Evolutionary conservation across 768 basidiomycete genomes (phyloP).

Genomic region (Leccinum subgranulosum): DNA sequence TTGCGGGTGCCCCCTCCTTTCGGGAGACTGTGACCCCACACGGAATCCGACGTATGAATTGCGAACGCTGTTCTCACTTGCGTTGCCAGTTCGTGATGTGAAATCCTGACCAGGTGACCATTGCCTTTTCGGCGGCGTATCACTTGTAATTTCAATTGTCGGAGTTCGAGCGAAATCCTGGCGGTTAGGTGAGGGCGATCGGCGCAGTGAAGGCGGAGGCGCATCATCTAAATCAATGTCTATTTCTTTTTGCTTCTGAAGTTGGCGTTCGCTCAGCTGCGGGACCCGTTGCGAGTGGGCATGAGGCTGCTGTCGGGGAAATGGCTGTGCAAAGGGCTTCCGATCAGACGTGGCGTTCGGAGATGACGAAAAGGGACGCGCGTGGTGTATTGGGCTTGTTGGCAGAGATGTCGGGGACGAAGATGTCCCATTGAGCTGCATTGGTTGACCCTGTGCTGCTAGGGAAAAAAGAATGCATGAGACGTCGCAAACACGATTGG

Average conservation of each 20-base stretch:
- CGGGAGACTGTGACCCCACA: conserved; percentile 16
- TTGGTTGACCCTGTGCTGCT: conserved; percentile 2
- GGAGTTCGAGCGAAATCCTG: conserved; percentile 17
- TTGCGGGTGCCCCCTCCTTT: conserved; percentile 7
- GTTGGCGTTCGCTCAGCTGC: conserved; percentile 25
- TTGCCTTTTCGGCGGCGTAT: conserved; percentile 26
- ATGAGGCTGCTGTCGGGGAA: conserved; percentile 9
- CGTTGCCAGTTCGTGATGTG: conserved; percentile 11
- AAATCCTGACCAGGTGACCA: conserved; percentile 25
- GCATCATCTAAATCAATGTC: conserved; percentile 41
- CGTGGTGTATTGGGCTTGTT: conserved; percentile 19
- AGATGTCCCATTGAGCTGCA: conserved; percentile 12
- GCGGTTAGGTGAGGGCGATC: conserved; percentile 31
- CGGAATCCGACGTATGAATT: conserved; percentile 4
- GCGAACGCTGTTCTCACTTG: conserved; percentile 5
- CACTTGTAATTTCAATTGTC: conserved; percentile 30
- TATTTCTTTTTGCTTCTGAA: conserved; percentile 21
- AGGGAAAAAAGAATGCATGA: conserved; percentile 2
- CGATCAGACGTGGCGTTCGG: conserved; percentile 24
- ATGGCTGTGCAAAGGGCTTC: conserved; percentile 14
- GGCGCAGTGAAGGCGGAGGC: conserved; percentile 40
- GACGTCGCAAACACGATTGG: not conserved
- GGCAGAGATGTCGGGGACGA: conserved; percentile 16
- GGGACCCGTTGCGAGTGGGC: conserved; percentile 11
- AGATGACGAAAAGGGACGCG: conserved; percentile 17